phyloP scores from a whole-genome alignment of 805 yeast genomes.

The Wickerhamomyces pijperi region DNA sequence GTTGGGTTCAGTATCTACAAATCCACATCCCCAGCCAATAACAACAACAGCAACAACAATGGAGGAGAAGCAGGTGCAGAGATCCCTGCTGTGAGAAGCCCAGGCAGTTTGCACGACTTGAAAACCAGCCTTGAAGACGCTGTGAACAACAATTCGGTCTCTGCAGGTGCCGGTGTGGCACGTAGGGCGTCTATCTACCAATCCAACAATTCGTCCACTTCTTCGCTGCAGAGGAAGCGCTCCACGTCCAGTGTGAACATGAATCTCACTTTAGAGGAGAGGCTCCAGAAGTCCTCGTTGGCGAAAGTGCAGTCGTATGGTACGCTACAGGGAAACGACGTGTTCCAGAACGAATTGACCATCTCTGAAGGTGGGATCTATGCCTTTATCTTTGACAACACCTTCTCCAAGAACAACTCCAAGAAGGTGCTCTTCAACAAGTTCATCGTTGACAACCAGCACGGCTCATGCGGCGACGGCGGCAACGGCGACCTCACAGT shows the following conservation, averaged over 20 bases:
- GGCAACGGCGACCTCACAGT: too few relatives aligned
- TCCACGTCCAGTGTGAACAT: slow-evolving; percentile 21
- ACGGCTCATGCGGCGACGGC: too few relatives aligned
- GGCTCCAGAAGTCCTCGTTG: slow-evolving; percentile 43
- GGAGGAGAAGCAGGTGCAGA: too few relatives aligned
- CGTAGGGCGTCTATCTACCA: not conserved
- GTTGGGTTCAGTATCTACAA: slow-evolving; percentile 30
- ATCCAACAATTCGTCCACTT: slow-evolving; percentile 10
- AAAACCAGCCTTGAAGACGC: too few relatives aligned
- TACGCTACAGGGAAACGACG: slow-evolving; percentile 46
- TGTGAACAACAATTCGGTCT: too few relatives aligned
- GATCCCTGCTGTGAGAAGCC: too few relatives aligned
- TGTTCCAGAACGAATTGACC: slow-evolving; percentile 50
- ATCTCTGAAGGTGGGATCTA: slow-evolving; percentile 56
- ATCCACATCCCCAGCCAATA: slow-evolving; percentile 4
- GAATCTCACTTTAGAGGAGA: slow-evolving; percentile 35
- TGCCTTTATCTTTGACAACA: slow-evolving; percentile 88
- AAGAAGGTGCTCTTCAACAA: slow-evolving; percentile 66
- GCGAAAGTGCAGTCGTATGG: slow-evolving; percentile 43
- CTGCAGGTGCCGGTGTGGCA: too few relatives aligned
- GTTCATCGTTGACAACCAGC: slow-evolving; percentile 18
- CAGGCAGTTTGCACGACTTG: too few relatives aligned
- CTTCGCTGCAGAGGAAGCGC: slow-evolving; percentile 17
- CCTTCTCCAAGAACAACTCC: slow-evolving; percentile 75
- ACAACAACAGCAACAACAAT: slow-evolving; percentile 2